Evolutionary conservation across 305 asterid species (phyloP).

Genomic region (Petunia hybrid): DNA sequence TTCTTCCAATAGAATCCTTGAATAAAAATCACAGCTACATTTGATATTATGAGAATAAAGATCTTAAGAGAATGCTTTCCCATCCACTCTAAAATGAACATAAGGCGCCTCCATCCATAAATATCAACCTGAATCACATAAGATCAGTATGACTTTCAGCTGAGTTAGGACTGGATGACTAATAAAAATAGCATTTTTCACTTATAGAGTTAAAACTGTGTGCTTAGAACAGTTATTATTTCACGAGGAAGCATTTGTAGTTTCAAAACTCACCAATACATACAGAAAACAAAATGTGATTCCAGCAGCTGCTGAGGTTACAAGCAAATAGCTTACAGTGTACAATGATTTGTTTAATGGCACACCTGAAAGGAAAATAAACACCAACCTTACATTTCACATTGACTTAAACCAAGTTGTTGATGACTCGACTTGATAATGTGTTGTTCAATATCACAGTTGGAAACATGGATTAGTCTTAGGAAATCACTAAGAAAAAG

Average conservation of each 20-base stretch:
- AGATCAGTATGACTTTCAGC: background rate
- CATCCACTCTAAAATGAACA: slow-evolving; percentile 67
- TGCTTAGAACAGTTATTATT: no score
- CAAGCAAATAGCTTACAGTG: slow-evolving; percentile 74
- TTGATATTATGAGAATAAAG: slow-evolving; percentile 69
- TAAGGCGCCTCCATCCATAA: slow-evolving; percentile 65
- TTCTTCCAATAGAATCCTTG: slow-evolving; percentile 75
- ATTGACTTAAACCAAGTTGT: background rate
- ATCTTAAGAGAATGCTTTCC: slow-evolving; percentile 82
- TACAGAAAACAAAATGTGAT: slow-evolving; percentile 75
- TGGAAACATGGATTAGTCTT: background rate
- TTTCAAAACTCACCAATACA: slow-evolving; percentile 53
- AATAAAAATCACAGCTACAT: slow-evolving; percentile 57
- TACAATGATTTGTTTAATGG: slow-evolving; percentile 83
- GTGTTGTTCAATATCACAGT: background rate
- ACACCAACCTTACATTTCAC: background rate
- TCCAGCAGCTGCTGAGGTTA: slow-evolving; percentile 76
- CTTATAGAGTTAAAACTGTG: no score
- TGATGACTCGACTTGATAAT: background rate
- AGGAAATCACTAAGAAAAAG: no score
- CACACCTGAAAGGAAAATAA: slow-evolving; percentile 53
- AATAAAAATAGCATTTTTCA: no score
- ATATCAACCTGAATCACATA: slow-evolving; percentile 65
- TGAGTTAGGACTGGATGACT: slow-evolving; percentile 26
- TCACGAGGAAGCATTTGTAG: background rate